phyloP scores from a whole-genome alignment of 139 green algal species.

The Auxenochlorella protothecoides region DNA sequence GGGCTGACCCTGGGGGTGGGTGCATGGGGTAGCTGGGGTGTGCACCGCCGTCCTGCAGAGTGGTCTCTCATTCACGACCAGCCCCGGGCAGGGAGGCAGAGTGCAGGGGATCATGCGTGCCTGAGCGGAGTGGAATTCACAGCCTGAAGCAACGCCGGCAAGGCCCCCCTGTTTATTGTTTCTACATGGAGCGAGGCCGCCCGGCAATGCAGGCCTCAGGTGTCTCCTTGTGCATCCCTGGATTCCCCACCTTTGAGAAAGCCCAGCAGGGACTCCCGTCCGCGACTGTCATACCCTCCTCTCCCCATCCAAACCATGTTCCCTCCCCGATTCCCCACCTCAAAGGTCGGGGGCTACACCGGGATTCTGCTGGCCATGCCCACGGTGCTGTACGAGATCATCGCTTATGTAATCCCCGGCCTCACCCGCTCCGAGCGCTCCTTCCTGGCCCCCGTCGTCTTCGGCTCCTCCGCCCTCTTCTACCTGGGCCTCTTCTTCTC shows the following conservation, averaged over 20 bases:
- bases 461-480: slow-evolving; percentile 93
- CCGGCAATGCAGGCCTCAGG: not conserved
- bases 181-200: not conserved
- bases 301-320: not conserved
- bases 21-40: not conserved
- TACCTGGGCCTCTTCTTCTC: slow-evolving; percentile 88
- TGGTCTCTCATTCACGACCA: too few species aligned
- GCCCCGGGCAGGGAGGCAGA: too few species aligned
- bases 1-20: not conserved
- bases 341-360: slow-evolving; percentile 84
- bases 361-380: slow-evolving; percentile 83
- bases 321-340: not conserved
- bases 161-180: not conserved
- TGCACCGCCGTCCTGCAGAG: too few species aligned
- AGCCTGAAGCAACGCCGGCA: not conserved
- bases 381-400: slow-evolving; percentile 93
- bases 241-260: too few species aligned
- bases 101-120: too few species aligned
- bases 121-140: not conserved
- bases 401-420: slow-evolving; percentile 89
- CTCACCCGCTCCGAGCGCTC: slow-evolving; percentile 78
- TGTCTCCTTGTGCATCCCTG: too few species aligned
- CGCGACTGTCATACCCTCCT: not conserved
- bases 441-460: slow-evolving; percentile 89
- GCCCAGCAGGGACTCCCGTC: too few species aligned